These are phyloP conservation scores for Phytopythium aichiense DNA, from an alignment of 352 stramenopile species.

Conservation along the genomic window DNA sequence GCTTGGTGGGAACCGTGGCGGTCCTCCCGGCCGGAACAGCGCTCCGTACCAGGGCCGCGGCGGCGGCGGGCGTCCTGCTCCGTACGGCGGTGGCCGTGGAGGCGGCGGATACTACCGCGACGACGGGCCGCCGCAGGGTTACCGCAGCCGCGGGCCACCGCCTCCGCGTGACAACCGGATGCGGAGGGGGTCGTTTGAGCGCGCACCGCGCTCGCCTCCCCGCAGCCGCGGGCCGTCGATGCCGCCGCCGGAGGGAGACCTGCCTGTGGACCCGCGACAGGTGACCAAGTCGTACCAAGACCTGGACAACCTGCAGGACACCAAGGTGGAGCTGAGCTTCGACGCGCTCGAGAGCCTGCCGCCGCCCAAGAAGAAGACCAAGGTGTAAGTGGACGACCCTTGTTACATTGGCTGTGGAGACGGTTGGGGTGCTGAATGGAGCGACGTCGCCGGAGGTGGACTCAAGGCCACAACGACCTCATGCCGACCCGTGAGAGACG, in stretches of 20 bases:
- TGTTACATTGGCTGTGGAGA: background rate
- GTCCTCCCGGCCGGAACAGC: conserved; percentile 18
- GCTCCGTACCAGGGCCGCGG: conserved; percentile 16
- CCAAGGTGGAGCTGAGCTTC: conserved; percentile 83
- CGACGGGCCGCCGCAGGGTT: conserved; percentile 34
- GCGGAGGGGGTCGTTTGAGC: conserved; percentile 44
- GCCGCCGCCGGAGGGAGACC: conserved; percentile 52
- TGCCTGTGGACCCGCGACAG: conserved; percentile 75
- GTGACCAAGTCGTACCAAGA: conserved; percentile 84
- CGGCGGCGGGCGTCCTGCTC: conserved; percentile 21
- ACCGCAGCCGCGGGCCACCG: conserved; percentile 43
- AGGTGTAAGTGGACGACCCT: conserved; percentile 30
- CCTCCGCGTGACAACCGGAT: conserved; percentile 42
- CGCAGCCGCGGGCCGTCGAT: conserved; percentile 21
- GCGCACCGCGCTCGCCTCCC: conserved; percentile 30
- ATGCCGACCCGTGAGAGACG: background rate
- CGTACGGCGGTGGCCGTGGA: conserved; percentile 18
- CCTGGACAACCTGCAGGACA: conserved; percentile 78
- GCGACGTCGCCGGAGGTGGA: background rate
- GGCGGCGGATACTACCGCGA: conserved; percentile 56
- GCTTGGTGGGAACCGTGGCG: conserved; percentile 32
- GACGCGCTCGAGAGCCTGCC: conserved; percentile 74
- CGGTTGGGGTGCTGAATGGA: background rate
- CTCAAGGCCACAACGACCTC: background rate
- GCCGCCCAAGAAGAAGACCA: conserved; percentile 85